These are phyloP conservation scores for Nigrospora oryzae DNA, from an alignment of 2,329 filamentous ascomycete genomes.

Conservation along the genomic window DNA sequence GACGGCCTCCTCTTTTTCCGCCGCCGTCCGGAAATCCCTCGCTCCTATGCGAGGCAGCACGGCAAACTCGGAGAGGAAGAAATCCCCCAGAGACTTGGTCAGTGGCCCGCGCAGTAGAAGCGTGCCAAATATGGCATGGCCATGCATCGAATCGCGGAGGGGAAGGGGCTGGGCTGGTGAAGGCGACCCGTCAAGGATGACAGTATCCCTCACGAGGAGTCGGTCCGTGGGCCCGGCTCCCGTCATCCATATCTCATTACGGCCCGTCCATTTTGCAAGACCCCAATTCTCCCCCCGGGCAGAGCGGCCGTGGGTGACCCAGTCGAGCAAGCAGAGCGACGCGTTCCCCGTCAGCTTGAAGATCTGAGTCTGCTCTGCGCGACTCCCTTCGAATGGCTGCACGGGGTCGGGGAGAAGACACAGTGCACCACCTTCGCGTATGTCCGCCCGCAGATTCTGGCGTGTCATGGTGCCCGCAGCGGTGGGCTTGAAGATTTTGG, in stretches of 20 bases:
- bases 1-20: slow-evolving; percentile 32
- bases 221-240: slow-evolving; percentile 32
- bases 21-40: slow-evolving; percentile 61
- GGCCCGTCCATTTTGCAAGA: slow-evolving; percentile 67
- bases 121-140: slow-evolving; percentile 72
- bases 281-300: slow-evolving; percentile 88
- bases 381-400: slow-evolving; percentile 78
- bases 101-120: slow-evolving; percentile 71
- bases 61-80: slow-evolving; percentile 73
- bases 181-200: slow-evolving; percentile 59
- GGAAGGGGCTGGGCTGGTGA: slow-evolving; percentile 28
- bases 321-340: slow-evolving; percentile 78
- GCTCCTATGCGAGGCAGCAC: slow-evolving; percentile 74
- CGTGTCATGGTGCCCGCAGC: slow-evolving; percentile 45
- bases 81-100: slow-evolving; percentile 57
- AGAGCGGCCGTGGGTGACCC: slow-evolving; percentile 82
- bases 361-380: slow-evolving; percentile 76
- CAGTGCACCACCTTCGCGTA: slow-evolving; percentile 43
- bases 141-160: slow-evolving; percentile 59
- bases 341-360: slow-evolving; percentile 54
- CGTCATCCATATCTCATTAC: slow-evolving; percentile 75
- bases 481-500: slow-evolving; percentile 86
- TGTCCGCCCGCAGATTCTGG: slow-evolving; percentile 43
- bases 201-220: slow-evolving; percentile 76
- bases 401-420: slow-evolving; percentile 82